Evolutionary conservation across 768 basidiomycete genomes (phyloP), one percentile per base, ranked within the genome.

Genomic region (Tylopilus vinaceipallidus): DNA sequence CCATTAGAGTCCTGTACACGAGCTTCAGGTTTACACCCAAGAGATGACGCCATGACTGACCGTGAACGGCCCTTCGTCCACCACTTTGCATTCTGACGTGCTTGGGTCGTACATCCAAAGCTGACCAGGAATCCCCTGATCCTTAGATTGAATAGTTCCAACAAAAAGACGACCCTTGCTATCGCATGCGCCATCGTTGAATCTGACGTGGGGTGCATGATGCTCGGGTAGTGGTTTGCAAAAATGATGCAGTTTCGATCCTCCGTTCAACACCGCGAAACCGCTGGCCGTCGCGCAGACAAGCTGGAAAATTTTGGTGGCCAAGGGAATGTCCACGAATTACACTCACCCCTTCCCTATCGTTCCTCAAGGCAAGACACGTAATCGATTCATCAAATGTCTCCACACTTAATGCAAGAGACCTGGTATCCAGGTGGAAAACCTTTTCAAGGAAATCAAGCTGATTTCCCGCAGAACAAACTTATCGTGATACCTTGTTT

Each of bases 171-270:
- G 76, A 6, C 85, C 85, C 56, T 74, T 69, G 49, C 69, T 74
- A 58, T 86, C 84, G 60, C 86, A 87, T 3, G 74, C 83, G 30
- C 84, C 86, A 57, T 86, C 85, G 66, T 88, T 86, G 69, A 87
- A 84, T 36, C 85, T 76, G 24, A 75, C 79, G 53, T 77, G 69
- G 3, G 70, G 64, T 11, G 58, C 56, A 32, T 78, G 69, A 20
- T 70, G 61, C 10, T 62, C 55, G n/a, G 74, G 67, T 7, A 86
- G 58, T 12, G 85, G 83, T 64, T 74, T 65, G 48, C 67, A 71
- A 52, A 88, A 62, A 64, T 84, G 80, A 30, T 65, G 67, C 22
- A 82, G 59, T 42, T 77, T 82, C 38, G 60, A 58, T 19, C 42
- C 55, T 26, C 47, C 47, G 6, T 49, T 47, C 47, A 55, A 42